phyloP scores from a whole-genome alignment of 129 eudicot species.

The Ambrosia artemisiifolia region DNA sequence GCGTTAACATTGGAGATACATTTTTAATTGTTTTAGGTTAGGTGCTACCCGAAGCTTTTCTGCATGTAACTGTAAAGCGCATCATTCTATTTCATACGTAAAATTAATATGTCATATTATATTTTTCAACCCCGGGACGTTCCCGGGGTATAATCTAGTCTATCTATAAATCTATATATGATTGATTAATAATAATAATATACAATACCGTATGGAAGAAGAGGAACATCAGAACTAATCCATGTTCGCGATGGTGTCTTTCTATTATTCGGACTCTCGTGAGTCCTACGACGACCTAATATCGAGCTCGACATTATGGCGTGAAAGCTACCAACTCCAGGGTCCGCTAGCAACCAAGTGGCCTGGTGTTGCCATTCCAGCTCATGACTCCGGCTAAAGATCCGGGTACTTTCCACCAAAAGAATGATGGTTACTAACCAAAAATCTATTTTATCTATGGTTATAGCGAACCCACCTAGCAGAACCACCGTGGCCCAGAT shows the following conservation, averaged over 20 bases:
- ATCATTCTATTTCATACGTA: too few relatives aligned
- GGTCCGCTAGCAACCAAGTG: constrained; percentile 73
- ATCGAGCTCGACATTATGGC: constrained; percentile 52
- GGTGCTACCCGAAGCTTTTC: too few relatives aligned
- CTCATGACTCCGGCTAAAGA: constrained; percentile 90
- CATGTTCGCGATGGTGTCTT: constrained; percentile 51
- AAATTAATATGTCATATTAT: too few relatives aligned
- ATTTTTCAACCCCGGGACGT: too few relatives aligned
- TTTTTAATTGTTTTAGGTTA: too few relatives aligned
- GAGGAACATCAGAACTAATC: constrained; percentile 78
- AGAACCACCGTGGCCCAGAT: constrained; percentile 98
- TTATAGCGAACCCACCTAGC: constrained; percentile 85
- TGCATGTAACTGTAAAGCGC: too few relatives aligned
- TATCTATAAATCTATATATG: too few relatives aligned
- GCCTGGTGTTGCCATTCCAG: constrained; percentile 99
- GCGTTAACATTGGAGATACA: too few relatives aligned
- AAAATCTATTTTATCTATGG: constrained; percentile 66
- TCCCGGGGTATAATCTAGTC: too few relatives aligned
- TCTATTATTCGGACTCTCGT: background rate
- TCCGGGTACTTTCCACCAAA: constrained; percentile 67
- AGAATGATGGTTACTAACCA: constrained; percentile 77
- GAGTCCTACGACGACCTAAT: constrained; percentile 13
- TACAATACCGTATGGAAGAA: constrained; percentile 49
- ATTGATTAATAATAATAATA: too few relatives aligned
- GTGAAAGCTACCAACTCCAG: constrained; percentile 63